These are phyloP conservation scores for Suillus americanus DNA, from an alignment of 768 basidiomycete genomes.

Conservation along the genomic window DNA sequence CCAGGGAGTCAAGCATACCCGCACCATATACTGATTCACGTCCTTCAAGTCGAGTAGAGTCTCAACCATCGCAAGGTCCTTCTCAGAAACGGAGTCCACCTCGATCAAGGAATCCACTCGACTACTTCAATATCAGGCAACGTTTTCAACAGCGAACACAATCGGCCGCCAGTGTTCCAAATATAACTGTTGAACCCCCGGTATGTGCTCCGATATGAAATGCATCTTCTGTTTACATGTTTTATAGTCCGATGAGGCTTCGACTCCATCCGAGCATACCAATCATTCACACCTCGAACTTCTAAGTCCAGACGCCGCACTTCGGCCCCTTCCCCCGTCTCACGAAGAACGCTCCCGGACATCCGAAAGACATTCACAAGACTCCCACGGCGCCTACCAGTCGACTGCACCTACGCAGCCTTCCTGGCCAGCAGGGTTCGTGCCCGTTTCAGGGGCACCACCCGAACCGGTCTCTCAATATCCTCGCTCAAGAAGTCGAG, in stretches of 20 bases:
- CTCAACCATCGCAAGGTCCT: slow-evolving; percentile 5
- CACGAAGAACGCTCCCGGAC: slow-evolving; percentile 3
- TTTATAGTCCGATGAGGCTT: slow-evolving; percentile 40
- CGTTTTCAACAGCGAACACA: slow-evolving; percentile 29
- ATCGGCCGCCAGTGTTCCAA: slow-evolving; percentile 38
- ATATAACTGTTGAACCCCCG: slow-evolving; percentile 48
- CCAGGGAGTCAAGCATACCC: slow-evolving; percentile 33
- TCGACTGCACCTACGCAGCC: slow-evolving; percentile 13
- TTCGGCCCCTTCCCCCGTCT: slow-evolving; percentile 22
- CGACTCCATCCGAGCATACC: slow-evolving; percentile 31
- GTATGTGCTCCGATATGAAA: slow-evolving; percentile 23
- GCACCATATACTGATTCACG: slow-evolving; percentile 23
- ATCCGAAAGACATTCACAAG: not conserved
- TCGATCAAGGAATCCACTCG: slow-evolving; percentile 19
- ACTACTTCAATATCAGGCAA: slow-evolving; percentile 24
- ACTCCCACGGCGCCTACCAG: slow-evolving; percentile 7
- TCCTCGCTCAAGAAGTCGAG: slow-evolving; percentile 6
- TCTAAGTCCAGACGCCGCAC: slow-evolving; percentile 41
- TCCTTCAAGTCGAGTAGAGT: slow-evolving; percentile 11
- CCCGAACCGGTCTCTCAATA: not conserved
- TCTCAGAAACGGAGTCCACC: slow-evolving; percentile 9
- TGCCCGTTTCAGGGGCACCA: slow-evolving; percentile 11
- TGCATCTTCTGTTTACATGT: not conserved
- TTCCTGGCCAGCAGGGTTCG: slow-evolving; percentile 21
- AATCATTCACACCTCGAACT: slow-evolving; percentile 38